Conservation (phyloP, 2,329 filamentous ascomycete genomes). For the Xylaria sp. region DNA sequence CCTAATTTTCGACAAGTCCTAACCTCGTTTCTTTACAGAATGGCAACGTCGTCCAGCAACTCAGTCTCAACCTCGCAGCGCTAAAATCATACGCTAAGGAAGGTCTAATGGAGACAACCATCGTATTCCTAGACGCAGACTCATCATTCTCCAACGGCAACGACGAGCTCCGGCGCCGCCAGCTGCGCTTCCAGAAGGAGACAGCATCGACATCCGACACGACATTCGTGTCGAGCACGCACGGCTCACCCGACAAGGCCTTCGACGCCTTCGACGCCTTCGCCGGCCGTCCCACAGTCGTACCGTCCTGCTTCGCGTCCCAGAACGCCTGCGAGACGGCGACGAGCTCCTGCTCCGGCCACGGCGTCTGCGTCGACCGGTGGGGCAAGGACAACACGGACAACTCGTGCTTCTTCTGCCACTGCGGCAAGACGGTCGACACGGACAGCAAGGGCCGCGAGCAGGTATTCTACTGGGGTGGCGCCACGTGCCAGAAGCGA, state of each 20-base stretch:
- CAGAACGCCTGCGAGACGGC: conserved; percentile 73
- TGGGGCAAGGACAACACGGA: conserved; percentile 60
- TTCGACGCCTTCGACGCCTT: conserved; percentile 51
- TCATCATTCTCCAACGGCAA: conserved; percentile 39
- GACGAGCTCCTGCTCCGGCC: conserved; percentile 84
- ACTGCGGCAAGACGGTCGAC: conserved; percentile 71
- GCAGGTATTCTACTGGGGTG: conserved; percentile 78
- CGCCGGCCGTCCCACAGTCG: conserved; percentile 51
- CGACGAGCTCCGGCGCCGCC: conserved; percentile 60
- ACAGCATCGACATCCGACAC: conserved; percentile 50
- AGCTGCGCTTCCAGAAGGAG: conserved; percentile 53
- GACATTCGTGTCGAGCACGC: conserved; percentile 42
- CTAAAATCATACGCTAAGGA: conserved; percentile 59
- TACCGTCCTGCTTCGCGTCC: conserved; percentile 81
- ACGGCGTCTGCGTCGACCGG: conserved; percentile 79
- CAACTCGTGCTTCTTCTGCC: conserved; percentile 78
- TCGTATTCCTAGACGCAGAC: conserved; percentile 65
- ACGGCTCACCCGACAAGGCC: conserved; percentile 28
- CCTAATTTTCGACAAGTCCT: conserved; percentile 31
- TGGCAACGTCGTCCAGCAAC: conserved; percentile 55
- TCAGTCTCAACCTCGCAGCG: conserved; percentile 59
- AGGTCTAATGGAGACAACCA: conserved; percentile 66
- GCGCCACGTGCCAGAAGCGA: conserved; percentile 87
- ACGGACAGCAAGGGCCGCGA: conserved; percentile 58
- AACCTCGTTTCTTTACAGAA: conserved; percentile 51